Conservation (phyloP, 176 grass and related monocot genomes). For the Carex scoparia region DNA sequence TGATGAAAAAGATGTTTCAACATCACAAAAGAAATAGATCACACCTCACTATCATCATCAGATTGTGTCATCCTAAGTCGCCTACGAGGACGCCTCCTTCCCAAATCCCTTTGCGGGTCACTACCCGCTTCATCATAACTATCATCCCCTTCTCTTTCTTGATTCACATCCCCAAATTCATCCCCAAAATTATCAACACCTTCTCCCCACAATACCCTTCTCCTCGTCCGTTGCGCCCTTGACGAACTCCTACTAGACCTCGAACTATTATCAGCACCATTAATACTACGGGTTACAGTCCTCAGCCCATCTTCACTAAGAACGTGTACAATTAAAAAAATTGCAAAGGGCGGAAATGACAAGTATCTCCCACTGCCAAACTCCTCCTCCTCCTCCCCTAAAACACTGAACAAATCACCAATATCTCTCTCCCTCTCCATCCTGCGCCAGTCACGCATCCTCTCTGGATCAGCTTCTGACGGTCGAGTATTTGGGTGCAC, state of each 20-base stretch:
- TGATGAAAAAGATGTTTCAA: background rate
- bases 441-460: constrained; percentile 25
- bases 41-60: constrained; percentile 25
- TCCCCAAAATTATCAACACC: constrained; percentile 9
- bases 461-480: constrained; percentile 32
- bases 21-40: background rate
- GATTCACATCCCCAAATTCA: background rate
- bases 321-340: constrained; percentile 28
- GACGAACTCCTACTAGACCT: background rate
- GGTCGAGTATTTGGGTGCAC: constrained; percentile 35
- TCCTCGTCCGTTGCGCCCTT: constrained; percentile 16
- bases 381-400: background rate
- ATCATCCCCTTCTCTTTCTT: background rate
- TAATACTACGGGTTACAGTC: background rate
- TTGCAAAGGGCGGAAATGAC: constrained; percentile 13
- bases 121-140: background rate
- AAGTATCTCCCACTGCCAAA: constrained; percentile 11
- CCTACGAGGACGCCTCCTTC: background rate
- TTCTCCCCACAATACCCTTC: constrained; percentile 28
- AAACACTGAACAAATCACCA: constrained; percentile 33
- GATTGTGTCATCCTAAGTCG: constrained; percentile 10
- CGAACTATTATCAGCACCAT: background rate
- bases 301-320: constrained; percentile 17
- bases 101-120: background rate
- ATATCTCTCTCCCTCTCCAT: constrained; percentile 36